Conservation (phyloP, 208 protist genomes). For the Trypanosoma melophagium region DNA sequence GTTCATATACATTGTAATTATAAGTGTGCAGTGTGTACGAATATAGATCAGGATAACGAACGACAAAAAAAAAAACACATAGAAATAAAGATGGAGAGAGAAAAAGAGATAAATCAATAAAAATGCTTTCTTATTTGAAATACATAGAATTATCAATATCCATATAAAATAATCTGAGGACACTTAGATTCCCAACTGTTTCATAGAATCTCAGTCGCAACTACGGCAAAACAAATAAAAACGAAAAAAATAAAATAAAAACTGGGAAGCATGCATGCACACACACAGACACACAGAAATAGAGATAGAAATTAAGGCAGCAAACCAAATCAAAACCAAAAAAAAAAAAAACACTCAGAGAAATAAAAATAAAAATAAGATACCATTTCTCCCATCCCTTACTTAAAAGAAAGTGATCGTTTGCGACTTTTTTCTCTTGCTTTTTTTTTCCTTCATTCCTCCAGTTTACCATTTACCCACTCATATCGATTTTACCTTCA, state of each 20-base stretch:
- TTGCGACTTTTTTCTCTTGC: not conserved
- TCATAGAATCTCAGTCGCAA: not conserved
- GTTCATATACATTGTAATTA: constrained; percentile 5
- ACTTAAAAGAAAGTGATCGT: not conserved
- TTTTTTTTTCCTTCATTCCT: constrained; percentile 39
- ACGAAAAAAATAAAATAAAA: too few species aligned
- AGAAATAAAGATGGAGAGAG: constrained; percentile 20
- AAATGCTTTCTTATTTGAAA: not conserved
- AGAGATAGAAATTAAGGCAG: constrained; percentile 20
- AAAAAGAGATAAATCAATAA: constrained; percentile 19
- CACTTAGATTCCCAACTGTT: too few species aligned
- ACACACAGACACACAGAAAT: not conserved
- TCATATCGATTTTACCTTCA: constrained; percentile 46
- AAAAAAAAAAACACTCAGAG: not conserved
- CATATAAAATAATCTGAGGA: not conserved
- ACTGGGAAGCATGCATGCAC: too few species aligned
- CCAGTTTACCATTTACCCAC: not conserved
- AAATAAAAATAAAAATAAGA: not conserved
- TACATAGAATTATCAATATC: not conserved
- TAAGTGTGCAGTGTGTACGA: constrained; percentile 23
- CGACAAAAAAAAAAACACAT: constrained; percentile 20
- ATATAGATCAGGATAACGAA: not conserved
- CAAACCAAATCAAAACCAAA: constrained; percentile 10
- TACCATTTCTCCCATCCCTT: not conserved
- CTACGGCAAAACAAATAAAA: constrained; percentile 13